Evolutionary conservation across 768 basidiomycete species (phyloP), one percentile per base, ranked within the genome.

Genomic region (Collybia mongolica): DNA sequence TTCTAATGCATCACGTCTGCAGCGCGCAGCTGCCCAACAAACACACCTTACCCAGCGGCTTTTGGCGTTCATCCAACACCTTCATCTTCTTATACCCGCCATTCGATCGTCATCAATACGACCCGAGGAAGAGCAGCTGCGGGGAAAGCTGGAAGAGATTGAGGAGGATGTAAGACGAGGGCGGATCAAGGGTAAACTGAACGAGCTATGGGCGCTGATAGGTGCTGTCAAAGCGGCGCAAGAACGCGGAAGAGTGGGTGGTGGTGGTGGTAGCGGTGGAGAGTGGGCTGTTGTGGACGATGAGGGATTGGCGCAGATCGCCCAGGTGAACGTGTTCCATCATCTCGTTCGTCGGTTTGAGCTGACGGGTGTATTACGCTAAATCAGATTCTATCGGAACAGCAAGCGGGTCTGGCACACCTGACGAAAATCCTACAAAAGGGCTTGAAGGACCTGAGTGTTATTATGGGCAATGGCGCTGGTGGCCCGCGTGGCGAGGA

Each of bases 241-340:
- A 57, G 83, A 86, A 59, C 66, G 74, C 37, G 76, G 73, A 41
- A 74, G 76, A 53, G 66, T 61, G 18, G 68, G 65, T 11, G 68
- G 65, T 11, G 76, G 74, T 14, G 75, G 73, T 1, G 65, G 52
- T 40, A 65, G 63, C 22, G 51, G 39, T 2, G 74, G 77, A 6
- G 87, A 84, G 58, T 92, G 90, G 90, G 79, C 83, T 0, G 88
- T 93, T n/a, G 87, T 89, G 2, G 92, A 94, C 62, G 88, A 90
- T 60, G 89, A 91, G 1, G 91, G 91, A 1, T 68, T 94, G 48
- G 73, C 81, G 41, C 83, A 89, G 64, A 83, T 94, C 48, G 73
- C 84, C 3, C 84, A 88, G 77, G 89, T 88, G 51, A 23, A 15
- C 37, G 22, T n/a, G 40, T 39, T 51, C 32, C 14, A 2, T 32